Evolutionary conservation across 352 stramenopile genomes (phyloP).

Genomic region (Pythium aquatile): DNA sequence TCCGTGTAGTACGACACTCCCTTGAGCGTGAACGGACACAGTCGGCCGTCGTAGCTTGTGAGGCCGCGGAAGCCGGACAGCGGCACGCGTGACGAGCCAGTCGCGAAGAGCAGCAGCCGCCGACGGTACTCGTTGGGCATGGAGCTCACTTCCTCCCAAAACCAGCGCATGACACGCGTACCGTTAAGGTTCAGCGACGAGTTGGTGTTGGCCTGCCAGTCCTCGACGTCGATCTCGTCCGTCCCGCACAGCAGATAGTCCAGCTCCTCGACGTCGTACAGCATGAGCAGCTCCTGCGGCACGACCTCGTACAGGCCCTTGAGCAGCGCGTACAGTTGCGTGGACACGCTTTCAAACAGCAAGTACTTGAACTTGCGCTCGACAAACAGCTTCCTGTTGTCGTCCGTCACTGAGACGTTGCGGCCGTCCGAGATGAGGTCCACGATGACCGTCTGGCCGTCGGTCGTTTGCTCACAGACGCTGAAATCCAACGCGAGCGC

Average conservation of each 20-base stretch:
- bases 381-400: conserved; percentile 93
- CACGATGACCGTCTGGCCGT: conserved; percentile 24
- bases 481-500: conserved; percentile 60
- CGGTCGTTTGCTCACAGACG: conserved; percentile 22
- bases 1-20: conserved; percentile 31
- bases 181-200: conserved; percentile 43
- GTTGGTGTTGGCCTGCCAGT: conserved; percentile 91
- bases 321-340: conserved; percentile 63
- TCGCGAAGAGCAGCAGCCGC: conserved; percentile 74
- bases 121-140: conserved; percentile 76
- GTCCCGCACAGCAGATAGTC: conserved; percentile 96
- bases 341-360: conserved; percentile 50
- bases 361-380: conserved; percentile 67
- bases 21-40: conserved; percentile 72
- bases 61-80: conserved; percentile 62
- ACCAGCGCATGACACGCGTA: conserved; percentile 72
- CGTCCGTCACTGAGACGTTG: conserved; percentile 88
- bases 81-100: conserved; percentile 69
- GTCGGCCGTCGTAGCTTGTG: conserved; percentile 69
- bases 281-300: conserved; percentile 89
- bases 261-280: conserved; percentile 97
- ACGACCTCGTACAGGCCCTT: conserved; percentile 96
- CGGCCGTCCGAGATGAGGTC: conserved; percentile 34
- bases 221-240: conserved; percentile 93
- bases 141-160: conserved; percentile 94